These are phyloP conservation scores for Candida quercuum DNA, from an alignment of 805 yeast genomes.

Conservation along the genomic window DNA sequence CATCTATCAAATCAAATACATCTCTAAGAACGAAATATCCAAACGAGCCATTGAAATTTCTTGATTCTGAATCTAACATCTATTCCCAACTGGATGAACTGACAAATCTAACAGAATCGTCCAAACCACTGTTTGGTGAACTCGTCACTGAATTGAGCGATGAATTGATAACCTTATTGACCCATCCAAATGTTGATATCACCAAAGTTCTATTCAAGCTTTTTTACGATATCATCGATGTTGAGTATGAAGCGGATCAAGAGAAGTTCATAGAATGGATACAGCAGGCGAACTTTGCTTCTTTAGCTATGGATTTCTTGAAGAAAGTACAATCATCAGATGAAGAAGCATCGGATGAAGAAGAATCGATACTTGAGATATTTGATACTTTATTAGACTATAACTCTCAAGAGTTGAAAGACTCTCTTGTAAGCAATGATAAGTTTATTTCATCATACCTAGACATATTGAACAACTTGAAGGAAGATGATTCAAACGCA, in stretches of 20 bases:
- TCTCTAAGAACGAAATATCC: constrained; percentile 8
- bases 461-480: background rate
- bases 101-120: constrained; percentile 12
- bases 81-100: constrained; percentile 13
- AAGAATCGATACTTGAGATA: background rate
- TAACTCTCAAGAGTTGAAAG: background rate
- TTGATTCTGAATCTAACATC: constrained; percentile 13
- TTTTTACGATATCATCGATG: constrained; percentile 14
- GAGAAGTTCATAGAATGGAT: background rate
- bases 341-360: background rate
- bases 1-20: constrained; percentile 5
- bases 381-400: constrained; percentile 1
- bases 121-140: constrained; percentile 6
- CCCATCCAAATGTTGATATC: constrained; percentile 17
- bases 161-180: background rate
- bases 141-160: constrained; percentile 1
- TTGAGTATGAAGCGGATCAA: constrained; percentile 10
- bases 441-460: background rate
- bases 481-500: background rate
- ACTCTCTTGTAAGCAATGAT: background rate
- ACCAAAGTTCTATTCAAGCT: constrained; percentile 10
- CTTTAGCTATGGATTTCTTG: background rate
- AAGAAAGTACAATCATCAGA: background rate
- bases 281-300: too few species aligned
- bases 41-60: constrained; percentile 14